Conservation (phyloP, 1,139 yeast species). For the Lodderomyces beijingensis region DNA sequence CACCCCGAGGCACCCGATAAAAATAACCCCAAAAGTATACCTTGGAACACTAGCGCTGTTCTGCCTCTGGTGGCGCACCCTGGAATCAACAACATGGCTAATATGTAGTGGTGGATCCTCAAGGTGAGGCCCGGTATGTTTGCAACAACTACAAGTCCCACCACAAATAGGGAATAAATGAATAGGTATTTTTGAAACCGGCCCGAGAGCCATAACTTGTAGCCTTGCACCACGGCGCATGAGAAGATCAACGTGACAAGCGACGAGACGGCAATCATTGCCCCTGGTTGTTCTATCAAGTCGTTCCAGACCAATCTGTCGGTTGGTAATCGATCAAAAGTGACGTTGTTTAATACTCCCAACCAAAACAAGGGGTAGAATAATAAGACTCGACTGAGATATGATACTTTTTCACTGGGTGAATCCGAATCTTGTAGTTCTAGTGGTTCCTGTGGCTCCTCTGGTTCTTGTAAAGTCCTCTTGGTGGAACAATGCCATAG, state of each 20-base stretch:
- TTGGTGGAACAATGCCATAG: conserved; percentile 60
- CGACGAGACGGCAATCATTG: conserved; percentile 57
- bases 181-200: conserved; percentile 54
- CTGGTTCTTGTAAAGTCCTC: conserved; percentile 24
- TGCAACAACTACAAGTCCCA: conserved; percentile 44
- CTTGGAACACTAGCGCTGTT: conserved; percentile 72
- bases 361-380: conserved; percentile 87
- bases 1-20: conserved; percentile 86
- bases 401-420: conserved; percentile 26
- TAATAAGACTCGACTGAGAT: conserved; percentile 51
- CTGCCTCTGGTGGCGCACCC: conserved; percentile 81
- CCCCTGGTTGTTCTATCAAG: conserved; percentile 71
- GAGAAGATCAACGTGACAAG: conserved; percentile 42
- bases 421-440: conserved; percentile 19
- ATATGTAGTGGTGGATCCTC: conserved; percentile 83
- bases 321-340: conserved; percentile 83
- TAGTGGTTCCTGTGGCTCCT: conserved; percentile 1
- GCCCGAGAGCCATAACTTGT: conserved; percentile 77
- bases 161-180: conserved; percentile 48
- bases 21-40: conserved; percentile 74
- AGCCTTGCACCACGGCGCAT: conserved; percentile 72
- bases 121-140: conserved; percentile 66
- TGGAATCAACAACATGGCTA: conserved; percentile 74
- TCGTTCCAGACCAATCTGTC: conserved; percentile 76
- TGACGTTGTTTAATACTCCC: conserved; percentile 79